Evolutionary conservation across 1,284 basidiomycete genomes (phyloP), one percentile per base, ranked within the genome.

Genomic region (Cutaneotrichosporon arboriforme): DNA sequence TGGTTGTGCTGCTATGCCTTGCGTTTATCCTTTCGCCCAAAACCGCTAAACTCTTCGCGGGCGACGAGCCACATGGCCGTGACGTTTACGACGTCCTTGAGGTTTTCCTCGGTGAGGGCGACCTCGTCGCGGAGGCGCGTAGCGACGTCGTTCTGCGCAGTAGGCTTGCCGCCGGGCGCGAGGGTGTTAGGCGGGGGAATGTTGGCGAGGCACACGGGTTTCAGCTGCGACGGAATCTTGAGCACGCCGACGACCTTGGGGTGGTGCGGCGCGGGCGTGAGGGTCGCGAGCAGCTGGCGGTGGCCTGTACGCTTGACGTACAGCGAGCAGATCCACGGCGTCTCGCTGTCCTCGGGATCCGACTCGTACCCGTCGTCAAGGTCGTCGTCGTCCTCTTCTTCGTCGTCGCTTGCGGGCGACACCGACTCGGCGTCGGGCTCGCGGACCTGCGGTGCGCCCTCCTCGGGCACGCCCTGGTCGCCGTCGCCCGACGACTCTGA

Each of bases 291-390:
- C 18, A 69, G 53, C 46, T 69, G 66, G 17, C 65, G 53, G 31
- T 67, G 59, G 4, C 64, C 65, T 18, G 67, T 72, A 18, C 59
- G 60, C 57, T 69, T 69, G 31, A 73, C 65, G 45, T 77, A 75
- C 2, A 80, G 72, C 12, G 76, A 68, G 69, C 93, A 97, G 39
- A 84, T 83, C 93, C 93, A 98, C 0, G 92, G 89, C 23, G 89
- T 91, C 74, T 97, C 93, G 42, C 86, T 89, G 71, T 97, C 93
- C 71, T 97, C 93, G 0, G 91, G 89, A 64, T 97, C 92, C 55
- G 86, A 88, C 47, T 90, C 77, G 33, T 73, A 55, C 23, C 63
- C 9, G 55, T 59, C 55, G 15, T 51, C n/a, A n/a, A n/a, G n/a
- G n/a, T n/a, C 52, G n/a, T 47, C 22, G n/a, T 37, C 35, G 36